phyloP scores from a whole-genome alignment of 2,329 filamentous ascomycete genomes.

The Sphaerulina vaccinii region DNA sequence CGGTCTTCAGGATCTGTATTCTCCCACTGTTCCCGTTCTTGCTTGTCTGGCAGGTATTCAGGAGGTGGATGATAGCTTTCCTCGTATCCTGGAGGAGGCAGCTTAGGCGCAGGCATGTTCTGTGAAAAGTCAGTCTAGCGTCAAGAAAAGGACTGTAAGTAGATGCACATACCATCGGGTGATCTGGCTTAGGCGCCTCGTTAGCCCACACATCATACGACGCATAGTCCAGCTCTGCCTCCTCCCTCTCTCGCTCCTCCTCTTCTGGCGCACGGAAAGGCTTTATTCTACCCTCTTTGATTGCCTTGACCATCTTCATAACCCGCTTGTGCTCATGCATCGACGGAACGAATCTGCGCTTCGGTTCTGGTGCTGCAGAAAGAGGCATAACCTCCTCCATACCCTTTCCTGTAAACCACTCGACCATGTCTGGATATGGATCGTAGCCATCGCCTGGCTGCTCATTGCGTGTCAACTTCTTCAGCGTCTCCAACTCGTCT shows the following conservation, averaged over 20 bases:
- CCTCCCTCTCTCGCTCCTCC: constrained; percentile 54
- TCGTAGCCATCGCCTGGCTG: constrained; percentile 85
- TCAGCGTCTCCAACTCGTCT: constrained; percentile 85
- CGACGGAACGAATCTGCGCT: constrained; percentile 90
- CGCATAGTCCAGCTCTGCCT: constrained; percentile 67
- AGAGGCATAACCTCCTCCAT: constrained; percentile 87
- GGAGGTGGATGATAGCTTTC: constrained; percentile 94
- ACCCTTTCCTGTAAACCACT: constrained; percentile 88
- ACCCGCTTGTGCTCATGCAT: constrained; percentile 96
- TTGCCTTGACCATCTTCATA: constrained; percentile 96
- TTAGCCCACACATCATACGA: constrained; percentile 95
- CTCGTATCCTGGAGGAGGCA: constrained; percentile 89
- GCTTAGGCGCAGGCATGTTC: constrained; percentile 88
- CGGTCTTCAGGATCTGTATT: constrained; percentile 84
- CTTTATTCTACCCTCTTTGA: constrained; percentile 87
- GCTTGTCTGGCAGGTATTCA: constrained; percentile 85
- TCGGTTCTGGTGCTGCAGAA: constrained; percentile 91
- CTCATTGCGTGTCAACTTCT: constrained; percentile 85
- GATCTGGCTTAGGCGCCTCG: constrained; percentile 75
- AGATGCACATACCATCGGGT: constrained; percentile 62
- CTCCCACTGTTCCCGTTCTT: constrained; percentile 83
- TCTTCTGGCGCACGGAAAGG: constrained; percentile 80
- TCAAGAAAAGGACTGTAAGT: neutral
- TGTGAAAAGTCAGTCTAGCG: neutral
- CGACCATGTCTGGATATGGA: constrained; percentile 87